Base-by-base conservation (phyloP, 257 asterid genomes). In the Ligustrum vulgare region DNA sequence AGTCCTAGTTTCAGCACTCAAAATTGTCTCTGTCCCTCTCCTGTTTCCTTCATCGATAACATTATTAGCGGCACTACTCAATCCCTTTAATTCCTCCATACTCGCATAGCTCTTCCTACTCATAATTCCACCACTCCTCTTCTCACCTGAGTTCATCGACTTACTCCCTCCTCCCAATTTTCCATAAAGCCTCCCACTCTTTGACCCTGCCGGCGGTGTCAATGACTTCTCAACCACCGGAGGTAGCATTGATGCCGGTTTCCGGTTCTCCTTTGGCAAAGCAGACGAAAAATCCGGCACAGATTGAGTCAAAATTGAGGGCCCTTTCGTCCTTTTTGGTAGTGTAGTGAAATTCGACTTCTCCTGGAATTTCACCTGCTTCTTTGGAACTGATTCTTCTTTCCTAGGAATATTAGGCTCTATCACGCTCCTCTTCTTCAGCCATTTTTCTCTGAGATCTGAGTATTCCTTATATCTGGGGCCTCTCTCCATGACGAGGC, bases 261-360 rank as follows among this genome's bases (percentile, higher is more conserved):
- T 94, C 82, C 98, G 85, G 49, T 94, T 94, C 86, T 92, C 99
- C 79, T 94, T 94, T 79, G 97, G 75, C 82, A 91, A 56, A 2
- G 85, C 89, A 1, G 93, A 84, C 8, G 98, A 86, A 84, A 94
- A 92, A 72, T 94, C 97, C 31, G 97, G 98, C 67, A 92, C 96
- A 0, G 99, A 91, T 23, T 93, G 98, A 2, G 96, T 69, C 82
- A 93, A 51, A 69, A 80, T 81, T 11, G 95, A 87, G 15, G 87
- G 36, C 63, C 80, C 79, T 70, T 69, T 89, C 3, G 89, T 18
- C 86, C 89, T 82, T 75, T 62, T 86, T 0, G 93, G 89, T 8
- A 95, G 96, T 0, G 96, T 85, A 0, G 63, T 39, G 15, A 91
- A 72, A 84, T 56, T 86, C 12, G 88, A 74, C 49, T 78, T 80